Evolutionary conservation across 495 filamentous ascomycete species (phyloP).

Genomic region (Friedmanniomyces simplex): DNA sequence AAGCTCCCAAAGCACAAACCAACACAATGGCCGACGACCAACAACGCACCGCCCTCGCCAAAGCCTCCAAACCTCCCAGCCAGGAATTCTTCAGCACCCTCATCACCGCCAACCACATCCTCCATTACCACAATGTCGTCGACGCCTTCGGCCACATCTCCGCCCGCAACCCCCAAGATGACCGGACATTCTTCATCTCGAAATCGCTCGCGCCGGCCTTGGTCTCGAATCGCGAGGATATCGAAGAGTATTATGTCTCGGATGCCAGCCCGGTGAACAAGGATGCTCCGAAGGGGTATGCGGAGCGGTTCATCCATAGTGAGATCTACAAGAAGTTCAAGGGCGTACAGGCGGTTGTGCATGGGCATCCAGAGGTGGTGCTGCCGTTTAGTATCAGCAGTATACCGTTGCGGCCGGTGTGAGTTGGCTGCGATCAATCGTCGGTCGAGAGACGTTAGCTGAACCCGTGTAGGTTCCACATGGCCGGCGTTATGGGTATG

Average conservation of each 20-base stretch:
- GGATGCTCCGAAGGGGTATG: constrained; percentile 19
- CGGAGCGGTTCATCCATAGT: constrained; percentile 31
- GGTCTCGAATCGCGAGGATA: constrained; percentile 22
- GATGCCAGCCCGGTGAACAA: constrained; percentile 26
- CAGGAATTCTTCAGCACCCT: constrained; percentile 29
- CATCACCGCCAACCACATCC: constrained; percentile 36
- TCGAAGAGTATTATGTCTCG: constrained; percentile 30
- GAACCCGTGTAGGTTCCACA: constrained; percentile 28
- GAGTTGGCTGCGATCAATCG: background rate
- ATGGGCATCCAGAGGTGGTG: constrained; percentile 19
- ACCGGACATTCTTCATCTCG: constrained; percentile 27
- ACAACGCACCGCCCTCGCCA: constrained; percentile 8
- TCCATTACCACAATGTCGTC: constrained; percentile 36
- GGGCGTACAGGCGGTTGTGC: constrained; percentile 20
- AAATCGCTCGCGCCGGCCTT: constrained; percentile 27
- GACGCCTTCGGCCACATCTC: constrained; percentile 39
- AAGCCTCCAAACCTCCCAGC: constrained; percentile 15
- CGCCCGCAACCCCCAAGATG: constrained; percentile 30
- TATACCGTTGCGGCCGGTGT: constrained; percentile 18
- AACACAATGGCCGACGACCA: constrained; percentile 8
- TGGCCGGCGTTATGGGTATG: constrained; percentile 41
- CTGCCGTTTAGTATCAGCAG: constrained; percentile 19
- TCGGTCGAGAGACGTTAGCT: background rate
- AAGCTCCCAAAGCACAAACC: background rate
- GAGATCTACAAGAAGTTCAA: constrained; percentile 24